phyloP scores from a whole-genome alignment of 2,329 filamentous ascomycete species.

The Sodiomyces alkalinus region DNA sequence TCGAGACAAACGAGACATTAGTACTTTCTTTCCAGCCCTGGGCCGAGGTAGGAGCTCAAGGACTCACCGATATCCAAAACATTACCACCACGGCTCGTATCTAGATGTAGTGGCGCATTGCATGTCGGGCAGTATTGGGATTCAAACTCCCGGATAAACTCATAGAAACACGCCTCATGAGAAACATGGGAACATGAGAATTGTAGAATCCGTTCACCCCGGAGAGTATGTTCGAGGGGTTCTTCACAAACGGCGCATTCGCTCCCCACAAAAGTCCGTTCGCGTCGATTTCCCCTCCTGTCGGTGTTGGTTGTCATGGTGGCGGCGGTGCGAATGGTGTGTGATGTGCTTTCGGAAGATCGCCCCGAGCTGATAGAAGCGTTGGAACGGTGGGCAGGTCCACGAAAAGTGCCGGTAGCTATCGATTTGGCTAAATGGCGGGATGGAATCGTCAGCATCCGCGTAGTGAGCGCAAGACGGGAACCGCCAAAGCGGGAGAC shows the following conservation, averaged over 20 bases:
- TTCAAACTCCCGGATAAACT: slow-evolving; percentile 91
- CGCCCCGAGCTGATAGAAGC: slow-evolving; percentile 18
- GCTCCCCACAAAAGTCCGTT: slow-evolving; percentile 88
- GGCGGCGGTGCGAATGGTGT: slow-evolving; percentile 19
- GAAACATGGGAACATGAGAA: slow-evolving; percentile 96
- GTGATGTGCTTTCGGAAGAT: slow-evolving; percentile 19
- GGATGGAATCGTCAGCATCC: slow-evolving; percentile 3
- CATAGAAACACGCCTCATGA: slow-evolving; percentile 97
- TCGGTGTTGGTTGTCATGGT: slow-evolving; percentile 39
- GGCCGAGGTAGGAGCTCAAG: no score
- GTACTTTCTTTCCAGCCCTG: neutral
- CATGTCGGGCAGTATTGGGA: slow-evolving; percentile 90
- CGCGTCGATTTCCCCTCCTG: slow-evolving; percentile 51
- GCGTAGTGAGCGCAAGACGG: no score
- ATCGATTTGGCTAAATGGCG: slow-evolving; percentile 14
- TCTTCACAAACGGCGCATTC: slow-evolving; percentile 96
- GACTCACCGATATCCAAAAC: slow-evolving; percentile 71
- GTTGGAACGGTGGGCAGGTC: slow-evolving; percentile 14
- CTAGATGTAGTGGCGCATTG: slow-evolving; percentile 78
- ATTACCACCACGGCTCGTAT: slow-evolving; percentile 86
- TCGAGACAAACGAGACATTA: slow-evolving; percentile 8
- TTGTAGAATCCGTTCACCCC: slow-evolving; percentile 85
- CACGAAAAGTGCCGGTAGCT: slow-evolving; percentile 12
- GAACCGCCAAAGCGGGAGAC: neutral
- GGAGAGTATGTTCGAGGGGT: slow-evolving; percentile 84